Base-by-base conservation (phyloP, 495 filamentous ascomycete species). In the Penicillium macrosclerotiorum region DNA sequence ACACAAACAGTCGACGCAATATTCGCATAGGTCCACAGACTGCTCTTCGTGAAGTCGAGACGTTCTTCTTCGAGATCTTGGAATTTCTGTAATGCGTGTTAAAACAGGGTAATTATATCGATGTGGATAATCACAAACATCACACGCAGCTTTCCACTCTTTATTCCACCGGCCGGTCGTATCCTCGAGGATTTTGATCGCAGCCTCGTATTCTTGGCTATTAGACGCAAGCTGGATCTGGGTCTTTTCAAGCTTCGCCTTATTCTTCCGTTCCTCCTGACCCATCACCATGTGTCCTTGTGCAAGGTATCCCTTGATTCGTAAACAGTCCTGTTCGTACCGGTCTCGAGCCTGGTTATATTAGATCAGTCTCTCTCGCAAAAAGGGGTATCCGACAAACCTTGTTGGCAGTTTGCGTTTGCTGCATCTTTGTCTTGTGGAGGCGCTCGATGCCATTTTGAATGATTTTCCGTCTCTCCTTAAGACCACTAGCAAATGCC, bases 231-330 rank as follows among this genome's bases (percentile, higher is more conserved):
- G 73, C 54, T 93, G 91, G 53, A 95, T 92, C 63, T 97, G 94
- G 5, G 94, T 96, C 74, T 99, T 99, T 65, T 99, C 94, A 35
- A 99, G 80, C 67, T 93, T 96, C 18, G 92, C 89, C 71, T 99
- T 99, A 66, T 99, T 99, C 71, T 96, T 97, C 27, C 92, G 78
- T 67, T 99, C 94, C 54, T 99, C 94, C 48, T 99, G 94, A 8
- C 94, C 94, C 94, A 97, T 97, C 29, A 99, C 94, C 94, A 99
- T 99, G 60, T 99, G 94, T 13, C 93, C 94, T 66, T 99, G 94
- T 7, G 94, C 94, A 13, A 97, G 79, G 57, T 97, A 99, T 14
- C 94, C 93, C 60, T 99, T 99, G 57, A 99, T 97, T 60, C 93
- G 92, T 13, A 99, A 75, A 58, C 90, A 96, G 44, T 99, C 94